Conservation (phyloP, 768 basidiomycete genomes). For the Chalciporus sphaerocephalus region DNA sequence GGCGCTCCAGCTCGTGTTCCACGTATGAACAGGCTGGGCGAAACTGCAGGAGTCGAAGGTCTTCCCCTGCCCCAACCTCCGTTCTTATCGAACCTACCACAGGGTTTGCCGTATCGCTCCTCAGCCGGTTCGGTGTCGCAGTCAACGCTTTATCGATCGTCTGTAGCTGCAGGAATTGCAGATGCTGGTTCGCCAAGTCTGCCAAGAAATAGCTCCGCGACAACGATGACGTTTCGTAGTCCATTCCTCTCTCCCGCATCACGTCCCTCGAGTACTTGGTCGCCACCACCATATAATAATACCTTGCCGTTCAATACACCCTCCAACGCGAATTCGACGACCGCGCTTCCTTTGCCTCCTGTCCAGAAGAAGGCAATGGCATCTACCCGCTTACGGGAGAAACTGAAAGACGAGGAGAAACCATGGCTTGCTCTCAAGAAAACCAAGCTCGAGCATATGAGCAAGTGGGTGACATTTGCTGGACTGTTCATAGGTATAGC, state of each 20-base stretch:
- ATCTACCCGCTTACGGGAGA: constrained; percentile 48
- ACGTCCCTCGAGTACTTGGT: constrained; percentile 60
- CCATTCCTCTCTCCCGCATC: constrained; percentile 71
- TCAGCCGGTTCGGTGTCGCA: constrained; percentile 23
- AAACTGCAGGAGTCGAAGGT: constrained; percentile 15
- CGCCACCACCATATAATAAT: constrained; percentile 45
- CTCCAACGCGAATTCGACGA: constrained; percentile 27
- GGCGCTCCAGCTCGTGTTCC: constrained; percentile 16
- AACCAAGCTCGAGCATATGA: constrained; percentile 26
- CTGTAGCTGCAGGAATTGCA: constrained; percentile 19
- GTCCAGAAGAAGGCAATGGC: constrained; percentile 34
- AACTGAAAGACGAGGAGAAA: constrained; percentile 48
- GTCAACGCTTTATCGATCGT: constrained; percentile 29
- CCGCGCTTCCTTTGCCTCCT: constrained; percentile 40
- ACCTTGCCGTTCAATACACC: constrained; percentile 24
- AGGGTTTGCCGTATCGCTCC: constrained; percentile 39
- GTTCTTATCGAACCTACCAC: constrained; percentile 33
- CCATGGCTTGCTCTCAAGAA: constrained; percentile 40
- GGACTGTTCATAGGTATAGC: constrained; percentile 40
- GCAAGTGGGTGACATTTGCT: constrained; percentile 47
- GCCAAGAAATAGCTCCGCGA: constrained; percentile 41
- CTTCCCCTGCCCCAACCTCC: constrained; percentile 45
- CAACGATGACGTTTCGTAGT: constrained; percentile 50
- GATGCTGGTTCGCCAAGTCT: constrained; percentile 17
- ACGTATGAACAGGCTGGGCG: constrained; percentile 17